Percentiles rank a stretch among this genome's conserved stretches.
Evolutionary conservation across 2,329 filamentous ascomycete genomes (phyloP).

Genomic region (Colletotrichum orbiculare): DNA sequence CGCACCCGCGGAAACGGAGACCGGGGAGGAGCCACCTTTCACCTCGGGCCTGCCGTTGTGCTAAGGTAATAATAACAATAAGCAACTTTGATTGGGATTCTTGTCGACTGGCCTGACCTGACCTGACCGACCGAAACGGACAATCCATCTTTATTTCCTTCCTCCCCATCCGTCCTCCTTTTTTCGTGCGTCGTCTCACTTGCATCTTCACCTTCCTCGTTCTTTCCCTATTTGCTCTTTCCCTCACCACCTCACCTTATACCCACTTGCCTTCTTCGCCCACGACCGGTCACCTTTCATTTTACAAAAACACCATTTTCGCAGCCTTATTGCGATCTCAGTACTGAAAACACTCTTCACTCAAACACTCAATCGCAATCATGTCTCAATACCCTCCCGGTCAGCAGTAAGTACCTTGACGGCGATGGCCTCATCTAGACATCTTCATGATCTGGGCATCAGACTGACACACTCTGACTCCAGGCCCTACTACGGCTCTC

Average conservation of each 20-base stretch:
- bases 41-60: slow-evolving; percentile 18
- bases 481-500: slow-evolving; percentile 38
- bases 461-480: slow-evolving; percentile 16
- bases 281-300: slow-evolving; percentile 9
- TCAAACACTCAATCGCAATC: slow-evolving; percentile 26
- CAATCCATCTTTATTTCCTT: slow-evolving; percentile 20
- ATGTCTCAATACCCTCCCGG: slow-evolving; percentile 50
- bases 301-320: slow-evolving; percentile 15
- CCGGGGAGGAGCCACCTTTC: slow-evolving; percentile 10
- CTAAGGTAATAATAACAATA: slow-evolving; percentile 9
- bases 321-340: slow-evolving; percentile 7
- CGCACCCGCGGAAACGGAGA: slow-evolving; percentile 4
- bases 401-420: slow-evolving; percentile 25
- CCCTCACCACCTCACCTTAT: slow-evolving; percentile 5
- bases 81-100: slow-evolving; percentile 2
- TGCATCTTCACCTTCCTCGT: slow-evolving; percentile 8
- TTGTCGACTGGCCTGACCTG: background rate
- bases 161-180: slow-evolving; percentile 15
- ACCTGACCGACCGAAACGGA: slow-evolving; percentile 12
- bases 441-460: background rate
- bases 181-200: slow-evolving; percentile 2
- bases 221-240: slow-evolving; percentile 20
- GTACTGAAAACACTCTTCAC: background rate
- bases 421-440: background rate
- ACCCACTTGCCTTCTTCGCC: slow-evolving; percentile 19